phyloP scores from a whole-genome alignment of 306 rosid genomes.

The Corylus americana region DNA sequence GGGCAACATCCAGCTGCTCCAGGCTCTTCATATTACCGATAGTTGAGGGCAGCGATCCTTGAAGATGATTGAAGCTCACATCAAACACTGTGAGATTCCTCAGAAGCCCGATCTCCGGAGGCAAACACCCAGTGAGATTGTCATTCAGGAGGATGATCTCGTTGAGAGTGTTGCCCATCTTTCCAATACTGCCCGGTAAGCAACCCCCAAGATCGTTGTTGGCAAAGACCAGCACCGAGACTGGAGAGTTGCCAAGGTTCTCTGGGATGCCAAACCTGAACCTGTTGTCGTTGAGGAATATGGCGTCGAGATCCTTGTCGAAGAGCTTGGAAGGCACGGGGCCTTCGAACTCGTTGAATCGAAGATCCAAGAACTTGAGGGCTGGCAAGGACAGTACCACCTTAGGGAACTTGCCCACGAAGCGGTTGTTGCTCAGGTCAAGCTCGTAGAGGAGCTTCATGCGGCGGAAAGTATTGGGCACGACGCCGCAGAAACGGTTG shows the following conservation, averaged over 20 bases:
- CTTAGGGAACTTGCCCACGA: constrained; percentile 65
- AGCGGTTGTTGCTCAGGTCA: constrained; percentile 78
- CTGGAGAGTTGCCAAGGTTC: constrained; percentile 48
- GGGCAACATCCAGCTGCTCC: constrained; percentile 41
- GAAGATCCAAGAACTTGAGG: constrained; percentile 51
- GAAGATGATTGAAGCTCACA: constrained; percentile 44
- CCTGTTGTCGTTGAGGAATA: constrained; percentile 63
- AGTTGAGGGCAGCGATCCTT: constrained; percentile 53
- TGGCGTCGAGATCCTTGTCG: constrained; percentile 44
- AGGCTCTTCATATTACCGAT: constrained; percentile 29
- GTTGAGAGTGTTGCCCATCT: constrained; percentile 53
- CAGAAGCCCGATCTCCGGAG: constrained; percentile 51
- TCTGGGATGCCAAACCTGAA: constrained; percentile 61
- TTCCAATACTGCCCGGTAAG: constrained; percentile 59
- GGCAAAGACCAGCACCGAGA: constrained; percentile 57
- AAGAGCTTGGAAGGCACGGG: constrained; percentile 53
- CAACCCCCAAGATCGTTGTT: constrained; percentile 61
- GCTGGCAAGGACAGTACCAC: constrained; percentile 43
- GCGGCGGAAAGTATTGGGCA: constrained; percentile 54
- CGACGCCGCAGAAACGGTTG: constrained; percentile 72
- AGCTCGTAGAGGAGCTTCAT: constrained; percentile 51
- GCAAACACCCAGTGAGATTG: constrained; percentile 62
- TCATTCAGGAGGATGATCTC: constrained; percentile 52
- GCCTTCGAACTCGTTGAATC: constrained; percentile 79
- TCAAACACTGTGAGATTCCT: constrained; percentile 39